Base-by-base conservation (phyloP, 2,329 filamentous ascomycete genomes). In the Stagonosporopsis tanaceti region DNA sequence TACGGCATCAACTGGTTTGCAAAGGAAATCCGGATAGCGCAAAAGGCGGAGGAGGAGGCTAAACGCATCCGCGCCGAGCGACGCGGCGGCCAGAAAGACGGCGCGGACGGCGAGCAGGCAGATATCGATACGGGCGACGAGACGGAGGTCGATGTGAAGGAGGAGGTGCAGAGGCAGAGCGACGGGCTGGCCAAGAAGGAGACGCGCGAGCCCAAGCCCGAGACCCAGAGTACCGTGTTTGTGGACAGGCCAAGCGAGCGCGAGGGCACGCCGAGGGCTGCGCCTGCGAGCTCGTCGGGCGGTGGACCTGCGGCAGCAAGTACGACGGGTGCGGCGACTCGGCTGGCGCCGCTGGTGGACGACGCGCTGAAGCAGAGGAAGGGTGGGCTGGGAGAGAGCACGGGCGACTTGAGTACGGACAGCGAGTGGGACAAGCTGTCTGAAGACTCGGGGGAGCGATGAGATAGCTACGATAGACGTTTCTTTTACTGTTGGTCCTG, bases 1-100 rank as follows among this genome's bases (percentile, higher is more conserved):
- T 93, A 86, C 81, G 87, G 90, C 55, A 93, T 98, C 79, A 98
- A 98, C 84, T 99, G 95, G 95, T 98, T 99, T 73, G 93, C 92
- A 53, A 79, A 80, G 42, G 94, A 89, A 72, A 76, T 89, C 50
- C 73, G 76, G 28, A 77, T 78, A 30, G 78, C 80, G 62, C 75
- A 82, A 63, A 72, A 71, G 40, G 75, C 78, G 66, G 77, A 82
- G 66, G 80, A 82, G 65, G 81, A 84, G 62, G 81, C 81, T 17
- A 81, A 81, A 61, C 73, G 78, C 59, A 75, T 80, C 59, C 67
- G 76, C 24, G 73, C 74, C 53, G 76, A 67, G 64, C 73, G 69
- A 76, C 63, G 67, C 62, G 76, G 80, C 62, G 69, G 80, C 58
- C 83, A 85, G 70, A 81, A 72, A 57, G 64, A 52, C 37, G 58